Percentiles rank a stretch among this genome's conserved stretches.
Evolutionary conservation across 148 eudicot species (phyloP).

Genomic region (Polygonum maritimum): DNA sequence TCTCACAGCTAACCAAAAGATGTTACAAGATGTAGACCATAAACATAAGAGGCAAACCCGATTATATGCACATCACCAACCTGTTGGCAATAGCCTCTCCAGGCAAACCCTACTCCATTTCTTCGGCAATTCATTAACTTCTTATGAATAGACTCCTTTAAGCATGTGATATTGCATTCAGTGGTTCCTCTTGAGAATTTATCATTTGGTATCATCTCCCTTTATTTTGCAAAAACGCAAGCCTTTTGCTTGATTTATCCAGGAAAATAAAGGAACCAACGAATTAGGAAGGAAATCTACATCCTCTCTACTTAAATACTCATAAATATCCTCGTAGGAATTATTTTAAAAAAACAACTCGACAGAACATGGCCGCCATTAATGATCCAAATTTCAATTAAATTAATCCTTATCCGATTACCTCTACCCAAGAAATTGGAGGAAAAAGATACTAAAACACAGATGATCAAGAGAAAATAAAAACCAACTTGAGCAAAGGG

Average conservation of each 20-base stretch:
- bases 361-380: constrained; percentile 6
- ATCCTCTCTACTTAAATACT: not conserved
- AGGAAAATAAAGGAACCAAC: not conserved
- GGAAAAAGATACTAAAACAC: not conserved
- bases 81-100: not conserved
- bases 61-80: not conserved
- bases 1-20: not conserved
- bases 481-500: not conserved
- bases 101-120: not conserved
- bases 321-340: not conserved
- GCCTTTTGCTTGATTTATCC: not conserved
- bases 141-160: too few species aligned
- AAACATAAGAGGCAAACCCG: not conserved
- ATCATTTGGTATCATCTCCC: not conserved
- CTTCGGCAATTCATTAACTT: not conserved
- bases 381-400: not conserved
- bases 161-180: not conserved
- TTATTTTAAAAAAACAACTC: not conserved
- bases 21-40: not conserved
- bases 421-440: not conserved
- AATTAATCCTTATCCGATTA: not conserved
- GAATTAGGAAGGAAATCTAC: not conserved
- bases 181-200: not conserved
- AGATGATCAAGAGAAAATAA: not conserved
- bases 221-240: not conserved